Evolutionary conservation across 2,329 filamentous ascomycete genomes (phyloP), one percentile per base, ranked within the genome.

Genomic region (Aspergillus japonicus): DNA sequence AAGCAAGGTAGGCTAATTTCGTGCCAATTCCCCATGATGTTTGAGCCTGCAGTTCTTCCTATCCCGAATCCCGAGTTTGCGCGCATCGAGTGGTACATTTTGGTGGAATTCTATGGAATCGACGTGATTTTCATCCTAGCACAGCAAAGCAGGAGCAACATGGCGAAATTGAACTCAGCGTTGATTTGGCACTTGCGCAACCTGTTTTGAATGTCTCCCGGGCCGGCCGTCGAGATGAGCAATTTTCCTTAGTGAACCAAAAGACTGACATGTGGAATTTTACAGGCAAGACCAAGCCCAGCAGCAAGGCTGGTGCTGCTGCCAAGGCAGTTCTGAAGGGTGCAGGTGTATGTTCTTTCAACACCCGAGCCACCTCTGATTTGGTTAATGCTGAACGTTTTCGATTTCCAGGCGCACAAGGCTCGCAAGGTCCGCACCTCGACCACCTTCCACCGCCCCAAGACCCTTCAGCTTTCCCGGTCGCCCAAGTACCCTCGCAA

Each of bases 361-460:
- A 31, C 44, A 29, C 31, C 19, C 35, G 23, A 48, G 29, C 11
- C 10, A 14, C 39, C 24, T 11, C 16, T 52, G 3, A 29, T 39
- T 10, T 55, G 24, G 47, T 58, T 29, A 55, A n/a, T 61, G 50
- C 63, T 60, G 63, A 67, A 61, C 52, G 54, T 61, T 50, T 63
- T 50, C 56, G 31, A 58, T 59, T 54, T 54, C 52, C 79, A 89
- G 87, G 83, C 87, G 80, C 87, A 95, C 83, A 96, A 96, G 87
- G 87, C 90, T 83, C 87, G 87, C 83, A 97, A 97, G 87, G 88
- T 96, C 82, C 90, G 94, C 80, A 87, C 87, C 78, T 92, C 87
- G 80, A 96, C 94, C 73, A 93, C 89, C 79, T 99, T 98, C 90
- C 94, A 96, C 88, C 88, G 87, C 75, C 95, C 95, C 77, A 98